Conservation (phyloP, 2,329 filamentous ascomycete species). For the Macrophomina phaseolina region DNA sequence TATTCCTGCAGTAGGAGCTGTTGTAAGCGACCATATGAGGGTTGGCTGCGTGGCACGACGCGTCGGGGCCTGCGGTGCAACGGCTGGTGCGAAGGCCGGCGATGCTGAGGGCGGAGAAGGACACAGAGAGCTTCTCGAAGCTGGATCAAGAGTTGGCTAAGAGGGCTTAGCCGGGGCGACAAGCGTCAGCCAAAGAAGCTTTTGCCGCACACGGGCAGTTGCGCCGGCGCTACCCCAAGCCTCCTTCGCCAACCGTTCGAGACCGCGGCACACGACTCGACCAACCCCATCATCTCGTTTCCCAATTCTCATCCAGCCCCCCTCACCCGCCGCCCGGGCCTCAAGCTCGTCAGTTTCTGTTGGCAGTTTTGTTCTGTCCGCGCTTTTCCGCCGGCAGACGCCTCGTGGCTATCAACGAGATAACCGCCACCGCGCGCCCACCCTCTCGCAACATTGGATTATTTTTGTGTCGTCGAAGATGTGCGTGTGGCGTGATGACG, state of each 20-base stretch:
- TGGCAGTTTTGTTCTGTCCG: slow-evolving; percentile 19
- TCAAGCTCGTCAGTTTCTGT: not conserved
- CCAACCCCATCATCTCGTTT: not conserved
- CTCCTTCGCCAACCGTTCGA: not conserved
- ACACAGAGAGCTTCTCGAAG: slow-evolving; percentile 8
- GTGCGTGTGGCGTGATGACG: not conserved
- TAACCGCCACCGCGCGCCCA: not conserved
- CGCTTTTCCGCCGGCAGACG: not conserved
- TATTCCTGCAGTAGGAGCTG: too few species aligned
- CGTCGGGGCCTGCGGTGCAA: too few species aligned
- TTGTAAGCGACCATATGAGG: not conserved
- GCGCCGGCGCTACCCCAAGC: slow-evolving; percentile 17
- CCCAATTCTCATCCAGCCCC: not conserved
- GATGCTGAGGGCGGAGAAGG: not conserved
- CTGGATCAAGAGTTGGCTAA: slow-evolving; percentile 6
- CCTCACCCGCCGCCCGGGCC: not conserved
- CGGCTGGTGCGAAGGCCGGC: not conserved
- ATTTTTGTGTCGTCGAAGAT: not conserved
- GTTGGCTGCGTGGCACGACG: not conserved
- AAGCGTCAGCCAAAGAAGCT: slow-evolving; percentile 1
- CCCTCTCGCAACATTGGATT: not conserved
- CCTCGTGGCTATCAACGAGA: slow-evolving; percentile 2
- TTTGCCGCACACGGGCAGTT: slow-evolving; percentile 14
- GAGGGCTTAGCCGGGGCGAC: not conserved
- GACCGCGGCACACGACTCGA: slow-evolving; percentile 5